A percentile compares a stretch with the other conserved stretches of the same genome.
These are phyloP conservation scores for Aspergillus proliferans DNA, from an alignment of 2,329 filamentous ascomycete genomes.

Conservation along the genomic window DNA sequence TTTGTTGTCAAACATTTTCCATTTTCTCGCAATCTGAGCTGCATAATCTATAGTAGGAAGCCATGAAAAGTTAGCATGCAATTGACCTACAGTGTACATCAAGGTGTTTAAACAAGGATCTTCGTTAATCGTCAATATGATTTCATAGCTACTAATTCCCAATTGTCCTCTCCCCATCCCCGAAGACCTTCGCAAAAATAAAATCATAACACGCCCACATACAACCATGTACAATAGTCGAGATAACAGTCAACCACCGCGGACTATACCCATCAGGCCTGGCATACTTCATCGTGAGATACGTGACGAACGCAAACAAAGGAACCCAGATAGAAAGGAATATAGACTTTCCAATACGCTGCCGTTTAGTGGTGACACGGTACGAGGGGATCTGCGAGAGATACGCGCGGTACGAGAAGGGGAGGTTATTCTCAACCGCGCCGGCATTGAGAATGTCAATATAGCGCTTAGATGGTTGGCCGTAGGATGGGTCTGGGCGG, in stretches of 20 bases:
- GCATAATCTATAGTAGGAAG: not conserved
- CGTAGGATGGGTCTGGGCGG: constrained; percentile 63
- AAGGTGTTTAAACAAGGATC: not conserved
- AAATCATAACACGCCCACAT: constrained; percentile 62
- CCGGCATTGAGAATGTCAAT: constrained; percentile 73
- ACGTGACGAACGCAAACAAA: constrained; percentile 48
- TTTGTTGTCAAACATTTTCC: constrained; percentile 20
- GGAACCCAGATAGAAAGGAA: constrained; percentile 59
- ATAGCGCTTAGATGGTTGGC: constrained; percentile 79
- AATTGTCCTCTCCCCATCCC: constrained; percentile 71
- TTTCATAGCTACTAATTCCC: constrained; percentile 10
- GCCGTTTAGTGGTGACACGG: constrained; percentile 58
- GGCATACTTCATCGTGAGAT: constrained; percentile 43
- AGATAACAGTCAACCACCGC: constrained; percentile 54
- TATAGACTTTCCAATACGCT: constrained; percentile 59
- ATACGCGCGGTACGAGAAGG: constrained; percentile 69
- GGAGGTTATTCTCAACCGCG: constrained; percentile 72
- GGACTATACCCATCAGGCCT: constrained; percentile 64
- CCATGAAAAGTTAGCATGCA: no score
- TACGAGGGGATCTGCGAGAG: constrained; percentile 65
- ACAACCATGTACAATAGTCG: constrained; percentile 49
- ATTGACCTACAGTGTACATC: not conserved
- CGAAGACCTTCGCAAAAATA: constrained; percentile 63
- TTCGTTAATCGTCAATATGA: constrained; percentile 1
- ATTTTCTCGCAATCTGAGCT: not conserved